These are phyloP conservation scores for Coniferiporia weirii DNA, from an alignment of 1,284 basidiomycete species.

Conservation along the genomic window DNA sequence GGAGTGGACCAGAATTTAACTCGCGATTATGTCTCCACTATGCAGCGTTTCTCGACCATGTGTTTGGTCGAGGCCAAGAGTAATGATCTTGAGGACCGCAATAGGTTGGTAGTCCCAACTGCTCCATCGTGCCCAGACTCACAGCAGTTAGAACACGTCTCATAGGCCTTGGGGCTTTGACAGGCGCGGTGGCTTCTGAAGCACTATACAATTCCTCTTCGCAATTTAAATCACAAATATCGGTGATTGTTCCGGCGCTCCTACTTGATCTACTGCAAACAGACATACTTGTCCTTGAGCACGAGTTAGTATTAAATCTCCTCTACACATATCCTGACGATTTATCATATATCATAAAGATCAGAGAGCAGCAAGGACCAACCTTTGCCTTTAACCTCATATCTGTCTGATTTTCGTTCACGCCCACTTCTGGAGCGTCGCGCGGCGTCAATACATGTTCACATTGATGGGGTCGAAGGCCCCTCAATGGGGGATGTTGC, in stretches of 20 bases:
- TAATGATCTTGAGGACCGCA: constrained; percentile 59
- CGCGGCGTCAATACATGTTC: constrained; percentile 82
- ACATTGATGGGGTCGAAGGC: constrained; percentile 84
- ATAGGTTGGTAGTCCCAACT: constrained; percentile 43
- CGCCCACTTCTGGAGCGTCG: constrained; percentile 72
- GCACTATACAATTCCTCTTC: constrained; percentile 73
- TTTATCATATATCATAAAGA: constrained; percentile 32
- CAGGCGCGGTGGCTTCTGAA: constrained; percentile 80
- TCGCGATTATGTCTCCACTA: constrained; percentile 63
- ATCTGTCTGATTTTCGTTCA: constrained; percentile 75
- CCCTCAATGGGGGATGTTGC: constrained; percentile 73
- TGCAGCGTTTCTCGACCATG: constrained; percentile 66
- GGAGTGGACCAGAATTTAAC: constrained; percentile 73
- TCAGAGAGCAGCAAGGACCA: constrained; percentile 58
- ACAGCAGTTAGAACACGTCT: constrained; percentile 62
- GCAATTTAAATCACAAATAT: constrained; percentile 72
- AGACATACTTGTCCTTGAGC: constrained; percentile 54
- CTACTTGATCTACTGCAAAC: constrained; percentile 67
- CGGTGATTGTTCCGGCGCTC: constrained; percentile 70
- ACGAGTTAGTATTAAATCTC: constrained; percentile 49
- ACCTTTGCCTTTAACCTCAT: constrained; percentile 56
- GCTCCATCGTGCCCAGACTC: constrained; percentile 11
- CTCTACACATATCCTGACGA: constrained; percentile 1
- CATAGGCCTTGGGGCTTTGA: constrained; percentile 81
- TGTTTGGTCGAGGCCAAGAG: constrained; percentile 42